A percentile compares a stretch with the other conserved stretches of the same genome.
phyloP scores from a whole-genome alignment of 768 basidiomycete genomes.

The Tylopilus intermedius region DNA sequence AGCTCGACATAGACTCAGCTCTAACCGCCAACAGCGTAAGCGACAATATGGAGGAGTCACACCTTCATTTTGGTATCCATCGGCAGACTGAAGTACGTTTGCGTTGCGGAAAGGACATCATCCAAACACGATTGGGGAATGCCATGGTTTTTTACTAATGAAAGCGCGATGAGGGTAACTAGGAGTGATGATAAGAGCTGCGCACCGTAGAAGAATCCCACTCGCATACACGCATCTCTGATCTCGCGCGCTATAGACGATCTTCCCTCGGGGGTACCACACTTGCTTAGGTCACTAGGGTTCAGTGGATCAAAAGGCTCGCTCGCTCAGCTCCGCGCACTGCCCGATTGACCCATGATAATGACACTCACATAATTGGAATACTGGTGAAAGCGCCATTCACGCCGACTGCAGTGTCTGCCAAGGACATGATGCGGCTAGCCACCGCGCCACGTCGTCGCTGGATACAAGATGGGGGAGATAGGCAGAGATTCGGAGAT shows the following conservation, averaged over 20 bases:
- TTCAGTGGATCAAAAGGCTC: background rate
- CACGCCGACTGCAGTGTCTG: slow-evolving; percentile 12
- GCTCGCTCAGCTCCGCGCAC: background rate
- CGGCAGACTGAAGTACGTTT: slow-evolving; percentile 64
- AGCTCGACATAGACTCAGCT: slow-evolving; percentile 39
- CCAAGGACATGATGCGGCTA: slow-evolving; percentile 19
- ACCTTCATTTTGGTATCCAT: slow-evolving; percentile 64
- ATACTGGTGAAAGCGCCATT: slow-evolving; percentile 22
- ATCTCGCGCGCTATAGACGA: slow-evolving; percentile 51
- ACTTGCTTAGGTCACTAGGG: slow-evolving; percentile 19
- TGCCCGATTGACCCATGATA: background rate
- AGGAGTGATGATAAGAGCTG: background rate
- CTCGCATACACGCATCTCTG: slow-evolving; percentile 70
- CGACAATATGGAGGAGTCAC: background rate
- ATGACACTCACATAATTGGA: slow-evolving; percentile 23
- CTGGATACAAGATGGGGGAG: background rate
- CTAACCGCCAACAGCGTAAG: background rate
- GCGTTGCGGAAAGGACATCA: slow-evolving; percentile 41
- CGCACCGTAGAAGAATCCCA: slow-evolving; percentile 82
- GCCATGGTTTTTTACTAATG: slow-evolving; percentile 71
- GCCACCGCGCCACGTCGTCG: too few species aligned
- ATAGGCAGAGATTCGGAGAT: too few species aligned
- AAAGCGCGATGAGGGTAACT: background rate
- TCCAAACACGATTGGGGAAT: slow-evolving; percentile 52
- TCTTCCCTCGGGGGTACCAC: slow-evolving; percentile 29